Percentiles rank a stretch among this genome's conserved stretches.
Evolutionary conservation across 106 monocot genomes (phyloP).

Genomic region (Dendrobium nobile): DNA sequence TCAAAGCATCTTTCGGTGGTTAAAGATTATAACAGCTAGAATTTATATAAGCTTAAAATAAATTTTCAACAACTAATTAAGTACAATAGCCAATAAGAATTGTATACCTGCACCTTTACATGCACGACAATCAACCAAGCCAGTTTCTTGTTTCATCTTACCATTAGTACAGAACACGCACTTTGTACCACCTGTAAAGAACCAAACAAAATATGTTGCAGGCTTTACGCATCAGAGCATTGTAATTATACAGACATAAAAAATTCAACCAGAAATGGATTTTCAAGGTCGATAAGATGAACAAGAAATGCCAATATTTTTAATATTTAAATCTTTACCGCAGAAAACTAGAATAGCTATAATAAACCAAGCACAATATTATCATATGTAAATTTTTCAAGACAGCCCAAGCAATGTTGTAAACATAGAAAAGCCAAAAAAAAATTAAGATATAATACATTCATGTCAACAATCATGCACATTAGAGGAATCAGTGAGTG

Average conservation of each 20-base stretch:
- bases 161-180: slow-evolving; percentile 86
- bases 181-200: slow-evolving; percentile 63
- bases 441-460: no score
- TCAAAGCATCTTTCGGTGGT: not conserved
- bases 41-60: not conserved
- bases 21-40: not conserved
- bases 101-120: slow-evolving; percentile 78
- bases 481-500: not conserved
- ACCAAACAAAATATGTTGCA: not conserved
- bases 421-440: no score
- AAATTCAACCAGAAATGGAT: no score
- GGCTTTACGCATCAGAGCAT: no score
- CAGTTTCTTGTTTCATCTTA: slow-evolving; percentile 85
- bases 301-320: not conserved
- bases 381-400: no score
- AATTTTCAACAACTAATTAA: not conserved
- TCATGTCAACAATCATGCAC: not conserved
- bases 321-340: not conserved
- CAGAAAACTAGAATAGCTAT: not conserved
- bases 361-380: not conserved
- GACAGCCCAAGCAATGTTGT: no score
- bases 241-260: no score
- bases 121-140: slow-evolving; percentile 75
- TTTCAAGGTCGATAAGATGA: not conserved
- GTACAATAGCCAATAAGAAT: not conserved